phyloP scores from a whole-genome alignment of 441 rosid genomes.

The Eugenia klotzschiana region DNA sequence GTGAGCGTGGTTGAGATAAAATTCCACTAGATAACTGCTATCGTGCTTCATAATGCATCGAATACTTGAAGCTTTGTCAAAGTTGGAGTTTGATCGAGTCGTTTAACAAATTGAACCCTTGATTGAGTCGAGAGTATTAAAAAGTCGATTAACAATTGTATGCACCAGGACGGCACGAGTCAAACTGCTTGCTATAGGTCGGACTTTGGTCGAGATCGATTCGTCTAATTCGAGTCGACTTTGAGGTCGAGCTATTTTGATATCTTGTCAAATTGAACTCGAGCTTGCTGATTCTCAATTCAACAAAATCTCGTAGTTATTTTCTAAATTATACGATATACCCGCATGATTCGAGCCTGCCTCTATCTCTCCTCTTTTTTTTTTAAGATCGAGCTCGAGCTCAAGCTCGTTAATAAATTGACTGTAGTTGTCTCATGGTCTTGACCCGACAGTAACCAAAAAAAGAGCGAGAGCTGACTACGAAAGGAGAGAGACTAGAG shows the following conservation, averaged over 20 bases:
- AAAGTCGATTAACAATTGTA: background rate
- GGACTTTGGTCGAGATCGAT: background rate
- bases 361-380: too few relatives aligned
- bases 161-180: background rate
- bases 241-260: background rate
- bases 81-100: background rate
- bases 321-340: too few relatives aligned
- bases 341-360: too few relatives aligned
- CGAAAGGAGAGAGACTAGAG: too few relatives aligned
- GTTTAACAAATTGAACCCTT: background rate
- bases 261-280: background rate
- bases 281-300: too few relatives aligned
- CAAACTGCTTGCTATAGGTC: background rate
- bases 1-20: background rate
- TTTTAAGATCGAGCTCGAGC: too few relatives aligned
- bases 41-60: background rate
- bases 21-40: background rate
- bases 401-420: too few relatives aligned
- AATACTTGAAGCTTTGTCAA: background rate
- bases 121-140: background rate
- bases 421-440: too few relatives aligned
- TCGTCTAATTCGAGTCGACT: too few relatives aligned
- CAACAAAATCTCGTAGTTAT: too few relatives aligned
- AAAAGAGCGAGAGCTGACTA: too few relatives aligned
- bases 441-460: too few relatives aligned